A percentile compares a stretch with the other conserved stretches of the same genome.
These are phyloP conservation scores for Tuber borchii DNA, from an alignment of 495 filamentous ascomycete species.

Conservation along the genomic window DNA sequence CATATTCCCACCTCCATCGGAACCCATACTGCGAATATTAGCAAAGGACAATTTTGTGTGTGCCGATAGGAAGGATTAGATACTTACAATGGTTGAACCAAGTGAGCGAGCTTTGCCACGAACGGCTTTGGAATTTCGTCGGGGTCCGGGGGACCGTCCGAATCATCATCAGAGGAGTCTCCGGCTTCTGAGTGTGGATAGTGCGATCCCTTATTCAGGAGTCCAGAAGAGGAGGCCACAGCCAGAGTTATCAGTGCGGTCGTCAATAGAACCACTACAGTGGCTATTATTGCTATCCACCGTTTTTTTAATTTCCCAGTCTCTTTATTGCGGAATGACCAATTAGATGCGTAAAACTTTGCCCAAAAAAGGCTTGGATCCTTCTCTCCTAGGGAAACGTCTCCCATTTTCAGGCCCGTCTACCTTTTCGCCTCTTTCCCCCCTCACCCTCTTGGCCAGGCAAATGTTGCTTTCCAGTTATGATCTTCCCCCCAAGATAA, in stretches of 20 bases:
- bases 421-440: background rate
- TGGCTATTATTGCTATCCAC: background rate
- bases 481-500: background rate
- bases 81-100: background rate
- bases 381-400: background rate
- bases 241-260: background rate
- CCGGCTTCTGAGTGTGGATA: background rate
- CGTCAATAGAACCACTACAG: background rate
- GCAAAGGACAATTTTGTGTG: background rate
- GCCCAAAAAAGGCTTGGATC: background rate
- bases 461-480: background rate
- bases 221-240: background rate
- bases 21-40: constrained; percentile 39
- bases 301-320: background rate
- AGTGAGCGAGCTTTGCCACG: background rate
- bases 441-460: background rate
- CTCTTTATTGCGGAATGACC: background rate
- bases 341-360: background rate
- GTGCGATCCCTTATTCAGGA: background rate
- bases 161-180: background rate
- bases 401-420: background rate
- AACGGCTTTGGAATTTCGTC: background rate
- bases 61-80: background rate
- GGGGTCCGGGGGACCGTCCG: background rate
- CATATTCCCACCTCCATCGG: constrained; percentile 56